Evolutionary conservation across 768 basidiomycete species (phyloP).

Genomic region (Clavulina sp.): DNA sequence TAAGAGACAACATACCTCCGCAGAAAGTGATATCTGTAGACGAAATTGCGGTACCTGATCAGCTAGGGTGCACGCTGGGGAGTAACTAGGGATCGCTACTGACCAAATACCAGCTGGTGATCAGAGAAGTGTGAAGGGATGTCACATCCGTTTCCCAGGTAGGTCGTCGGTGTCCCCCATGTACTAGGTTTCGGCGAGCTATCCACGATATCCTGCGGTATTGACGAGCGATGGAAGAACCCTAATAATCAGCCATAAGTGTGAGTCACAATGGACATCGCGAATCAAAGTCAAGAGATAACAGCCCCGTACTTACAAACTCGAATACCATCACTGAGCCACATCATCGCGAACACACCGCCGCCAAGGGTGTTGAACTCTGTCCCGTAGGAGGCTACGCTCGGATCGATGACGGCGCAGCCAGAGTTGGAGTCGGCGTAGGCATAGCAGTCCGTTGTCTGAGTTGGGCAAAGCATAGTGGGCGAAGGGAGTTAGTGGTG

Average conservation of each 20-base stretch:
- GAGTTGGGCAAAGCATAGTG: background rate
- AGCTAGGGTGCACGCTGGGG: background rate
- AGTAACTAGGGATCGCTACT: no score
- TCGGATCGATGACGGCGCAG: slow-evolving; percentile 24
- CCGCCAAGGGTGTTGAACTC: slow-evolving; percentile 28
- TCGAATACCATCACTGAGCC: slow-evolving; percentile 24
- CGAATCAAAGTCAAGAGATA: background rate
- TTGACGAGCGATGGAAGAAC: slow-evolving; percentile 22
- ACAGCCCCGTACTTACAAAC: slow-evolving; percentile 22
- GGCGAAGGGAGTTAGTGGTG: background rate
- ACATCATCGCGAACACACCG: slow-evolving; percentile 29
- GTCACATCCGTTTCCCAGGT: slow-evolving; percentile 23
- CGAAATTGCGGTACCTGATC: background rate
- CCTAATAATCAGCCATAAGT: slow-evolving; percentile 2
- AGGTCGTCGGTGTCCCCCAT: slow-evolving; percentile 28
- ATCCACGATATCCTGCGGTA: slow-evolving; percentile 13
- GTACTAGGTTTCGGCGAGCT: slow-evolving; percentile 22
- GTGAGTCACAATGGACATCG: background rate
- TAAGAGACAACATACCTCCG: no score
- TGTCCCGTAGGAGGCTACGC: slow-evolving; percentile 23
- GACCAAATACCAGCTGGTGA: slow-evolving; percentile 22
- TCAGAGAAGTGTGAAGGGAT: slow-evolving; percentile 22
- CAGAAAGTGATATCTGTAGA: slow-evolving; percentile 23
- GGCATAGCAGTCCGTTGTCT: slow-evolving; percentile 13
- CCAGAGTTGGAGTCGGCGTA: slow-evolving; percentile 21